Conservation (phyloP, 345 rosid genomes). For the Sonneratia alba region DNA sequence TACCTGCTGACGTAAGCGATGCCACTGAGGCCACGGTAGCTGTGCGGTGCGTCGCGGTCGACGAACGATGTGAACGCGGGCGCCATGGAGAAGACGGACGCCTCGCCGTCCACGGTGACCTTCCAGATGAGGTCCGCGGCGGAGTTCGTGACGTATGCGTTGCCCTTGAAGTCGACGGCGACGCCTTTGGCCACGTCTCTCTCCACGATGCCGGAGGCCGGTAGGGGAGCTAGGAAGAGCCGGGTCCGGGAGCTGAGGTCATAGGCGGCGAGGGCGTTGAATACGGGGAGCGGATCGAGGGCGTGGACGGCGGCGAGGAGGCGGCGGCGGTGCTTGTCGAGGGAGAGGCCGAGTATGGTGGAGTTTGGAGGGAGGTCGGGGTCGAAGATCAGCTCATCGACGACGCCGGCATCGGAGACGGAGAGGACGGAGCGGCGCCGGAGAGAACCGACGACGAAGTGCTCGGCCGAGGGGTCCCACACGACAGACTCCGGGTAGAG, state of each 20-base stretch:
- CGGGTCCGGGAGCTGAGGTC: conserved; percentile 48
- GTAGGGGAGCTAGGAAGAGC: conserved; percentile 27
- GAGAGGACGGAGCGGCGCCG: conserved; percentile 46
- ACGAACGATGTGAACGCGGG: conserved; percentile 30
- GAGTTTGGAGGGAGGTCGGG: conserved; percentile 50
- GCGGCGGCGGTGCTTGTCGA: conserved; percentile 49
- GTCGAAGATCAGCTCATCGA: conserved; percentile 48
- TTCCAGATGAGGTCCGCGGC: conserved; percentile 76
- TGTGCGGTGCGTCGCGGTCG: conserved; percentile 24
- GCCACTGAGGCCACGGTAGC: conserved; percentile 60
- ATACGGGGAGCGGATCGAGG: conserved; percentile 42
- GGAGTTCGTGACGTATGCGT: conserved; percentile 82
- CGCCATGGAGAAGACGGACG: conserved; percentile 62
- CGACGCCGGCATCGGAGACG: conserved; percentile 74
- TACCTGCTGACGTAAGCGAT: conserved; percentile 61
- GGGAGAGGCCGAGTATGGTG: conserved; percentile 44
- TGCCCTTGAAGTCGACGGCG: conserved; percentile 57
- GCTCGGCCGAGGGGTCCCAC: conserved; percentile 60
- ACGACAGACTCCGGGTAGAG: conserved; percentile 74
- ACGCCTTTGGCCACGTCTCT: conserved; percentile 57
- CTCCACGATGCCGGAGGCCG: conserved; percentile 18
- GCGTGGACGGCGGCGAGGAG: conserved; percentile 52
- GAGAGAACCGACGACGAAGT: conserved; percentile 74
- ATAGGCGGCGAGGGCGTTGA: conserved; percentile 82
- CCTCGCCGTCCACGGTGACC: conserved; percentile 49